Conservation (phyloP, 345 rosid species). For the Geranium brycei region DNA sequence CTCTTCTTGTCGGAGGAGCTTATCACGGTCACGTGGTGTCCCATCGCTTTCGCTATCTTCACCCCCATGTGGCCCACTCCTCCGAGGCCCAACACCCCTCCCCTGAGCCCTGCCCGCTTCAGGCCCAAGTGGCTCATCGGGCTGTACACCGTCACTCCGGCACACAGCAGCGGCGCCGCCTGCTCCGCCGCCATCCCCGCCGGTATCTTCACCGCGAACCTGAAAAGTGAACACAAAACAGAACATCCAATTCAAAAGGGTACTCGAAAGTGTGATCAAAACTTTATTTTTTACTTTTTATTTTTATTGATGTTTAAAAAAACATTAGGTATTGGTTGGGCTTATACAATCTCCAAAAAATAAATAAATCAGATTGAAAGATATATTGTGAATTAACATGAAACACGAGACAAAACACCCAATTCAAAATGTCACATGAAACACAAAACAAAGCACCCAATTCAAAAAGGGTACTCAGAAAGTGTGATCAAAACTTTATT, state of each 20-base stretch:
- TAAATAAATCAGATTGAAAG: no score
- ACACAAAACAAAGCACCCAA: no score
- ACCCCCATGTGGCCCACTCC: slow-evolving; percentile 99
- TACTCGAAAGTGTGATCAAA: no score
- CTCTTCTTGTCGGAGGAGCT: slow-evolving; percentile 88
- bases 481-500: no score
- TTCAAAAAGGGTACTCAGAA: no score
- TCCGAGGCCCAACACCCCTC: slow-evolving; percentile 87
- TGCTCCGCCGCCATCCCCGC: slow-evolving; percentile 78
- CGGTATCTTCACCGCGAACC: slow-evolving; percentile 80
- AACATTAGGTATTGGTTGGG: no score
- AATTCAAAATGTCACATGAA: no score
- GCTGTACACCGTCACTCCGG: slow-evolving; percentile 82
- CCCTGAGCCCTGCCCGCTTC: slow-evolving; percentile 49
- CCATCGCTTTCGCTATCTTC: slow-evolving; percentile 88
- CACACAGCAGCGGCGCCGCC: slow-evolving; percentile 76
- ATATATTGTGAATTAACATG: no score
- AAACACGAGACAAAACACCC: no score
- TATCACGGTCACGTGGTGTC: slow-evolving; percentile 83
- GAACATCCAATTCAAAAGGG: background rate
- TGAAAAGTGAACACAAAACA: slow-evolving; percentile 4
- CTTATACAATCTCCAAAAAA: no score
- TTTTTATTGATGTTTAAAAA: no score
- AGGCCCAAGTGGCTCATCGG: slow-evolving; percentile 79
- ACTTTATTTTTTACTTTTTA: no score